Evolutionary conservation across 1,284 basidiomycete species (phyloP).

Genomic region (Rhodofomes roseus): DNA sequence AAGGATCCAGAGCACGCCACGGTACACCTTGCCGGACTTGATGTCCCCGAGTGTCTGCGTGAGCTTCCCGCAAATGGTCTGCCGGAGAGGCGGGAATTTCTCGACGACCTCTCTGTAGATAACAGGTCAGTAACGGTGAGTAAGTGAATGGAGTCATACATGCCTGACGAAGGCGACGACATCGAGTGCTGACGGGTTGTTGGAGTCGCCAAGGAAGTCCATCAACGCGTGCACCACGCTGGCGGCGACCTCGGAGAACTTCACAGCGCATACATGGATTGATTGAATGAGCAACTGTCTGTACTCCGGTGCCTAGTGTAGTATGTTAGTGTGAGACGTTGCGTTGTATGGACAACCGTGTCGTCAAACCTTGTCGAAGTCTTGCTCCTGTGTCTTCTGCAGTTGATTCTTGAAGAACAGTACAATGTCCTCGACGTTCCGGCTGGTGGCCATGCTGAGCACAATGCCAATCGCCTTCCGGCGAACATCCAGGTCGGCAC

Average conservation of each 20-base stretch:
- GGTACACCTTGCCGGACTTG: constrained; percentile 97
- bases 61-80: constrained; percentile 85
- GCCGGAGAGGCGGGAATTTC: constrained; percentile 90
- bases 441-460: constrained; percentile 89
- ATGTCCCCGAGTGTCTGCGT: constrained; percentile 84
- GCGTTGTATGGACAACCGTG: not conserved
- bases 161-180: constrained; percentile 94
- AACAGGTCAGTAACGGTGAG: not conserved
- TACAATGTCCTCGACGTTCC: constrained; percentile 98
- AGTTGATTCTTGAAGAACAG: constrained; percentile 97
- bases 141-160: constrained; percentile 14
- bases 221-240: constrained; percentile 96
- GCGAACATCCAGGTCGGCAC: constrained; percentile 96
- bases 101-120: constrained; percentile 85
- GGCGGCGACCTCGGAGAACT: constrained; percentile 97
- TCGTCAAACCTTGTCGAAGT: constrained; percentile 73
- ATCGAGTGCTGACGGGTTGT: constrained; percentile 93
- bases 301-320: constrained; percentile 83
- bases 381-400: constrained; percentile 84
- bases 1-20: constrained; percentile 96
- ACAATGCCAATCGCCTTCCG: constrained; percentile 90
- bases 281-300: constrained; percentile 96
- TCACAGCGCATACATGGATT: constrained; percentile 95
- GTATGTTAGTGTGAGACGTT: constrained; percentile 7
- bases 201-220: constrained; percentile 97